A percentile compares a stretch with the other conserved stretches of the same genome.
Evolutionary conservation across 2,329 filamentous ascomycete genomes (phyloP).

Genomic region (Botryotinia narcissicola): DNA sequence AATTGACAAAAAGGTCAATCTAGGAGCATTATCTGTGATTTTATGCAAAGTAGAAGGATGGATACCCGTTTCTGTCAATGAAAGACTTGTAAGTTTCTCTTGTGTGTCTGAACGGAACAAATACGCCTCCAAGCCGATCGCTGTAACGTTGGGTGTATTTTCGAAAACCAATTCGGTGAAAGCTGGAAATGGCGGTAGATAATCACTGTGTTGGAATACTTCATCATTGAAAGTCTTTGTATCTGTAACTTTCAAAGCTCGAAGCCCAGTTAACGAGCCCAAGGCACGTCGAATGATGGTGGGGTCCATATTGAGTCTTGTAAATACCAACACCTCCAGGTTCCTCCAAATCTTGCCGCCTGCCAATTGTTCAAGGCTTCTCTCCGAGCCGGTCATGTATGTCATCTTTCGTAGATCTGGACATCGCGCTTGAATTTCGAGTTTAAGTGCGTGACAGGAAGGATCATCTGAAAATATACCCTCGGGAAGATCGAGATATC

Average conservation of each 20-base stretch:
- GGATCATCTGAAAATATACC: conserved; percentile 82
- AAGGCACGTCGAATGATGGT: conserved; percentile 69
- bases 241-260: conserved; percentile 71
- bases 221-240: conserved; percentile 71
- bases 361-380: conserved; percentile 68
- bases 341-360: conserved; percentile 64
- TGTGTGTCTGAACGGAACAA: conserved; percentile 60
- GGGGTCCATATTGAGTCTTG: conserved; percentile 66
- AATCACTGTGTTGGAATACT: conserved; percentile 64
- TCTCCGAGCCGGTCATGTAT: conserved; percentile 75
- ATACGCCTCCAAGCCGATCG: conserved; percentile 66
- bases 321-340: conserved; percentile 71
- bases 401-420: conserved; percentile 85
- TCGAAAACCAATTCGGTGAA: conserved; percentile 71
- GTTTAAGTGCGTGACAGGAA: conserved; percentile 69
- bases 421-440: conserved; percentile 82
- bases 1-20: conserved; percentile 50
- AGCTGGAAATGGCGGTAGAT: conserved; percentile 70
- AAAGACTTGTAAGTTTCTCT: conserved; percentile 63
- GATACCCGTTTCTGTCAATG: conserved; percentile 70
- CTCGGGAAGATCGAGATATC: conserved; percentile 86
- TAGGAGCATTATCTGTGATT: conserved; percentile 44
- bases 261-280: conserved; percentile 62
- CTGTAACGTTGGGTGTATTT: conserved; percentile 68
- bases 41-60: conserved; percentile 45